Evolutionary conservation across 352 stramenopile genomes (phyloP).

Genomic region (Globisporangium paddicum): DNA sequence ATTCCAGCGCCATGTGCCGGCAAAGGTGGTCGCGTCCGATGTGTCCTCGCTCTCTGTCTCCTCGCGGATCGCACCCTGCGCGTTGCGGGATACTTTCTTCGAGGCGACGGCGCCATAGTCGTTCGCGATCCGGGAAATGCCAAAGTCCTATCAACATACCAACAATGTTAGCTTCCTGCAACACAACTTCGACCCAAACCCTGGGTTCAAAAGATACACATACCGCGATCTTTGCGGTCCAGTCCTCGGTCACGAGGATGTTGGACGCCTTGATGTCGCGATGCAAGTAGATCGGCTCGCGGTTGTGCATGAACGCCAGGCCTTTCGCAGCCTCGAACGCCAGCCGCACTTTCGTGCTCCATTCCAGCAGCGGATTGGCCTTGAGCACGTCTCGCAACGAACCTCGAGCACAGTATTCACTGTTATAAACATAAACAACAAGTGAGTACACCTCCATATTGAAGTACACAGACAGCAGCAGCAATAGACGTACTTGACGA

Average conservation of each 20-base stretch:
- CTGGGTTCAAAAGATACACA: background rate
- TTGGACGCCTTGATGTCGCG: slow-evolving; percentile 74
- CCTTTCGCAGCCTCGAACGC: slow-evolving; percentile 68
- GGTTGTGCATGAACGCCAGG: slow-evolving; percentile 77
- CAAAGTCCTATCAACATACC: slow-evolving; percentile 33
- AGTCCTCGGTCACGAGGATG: slow-evolving; percentile 69
- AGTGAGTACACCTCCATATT: slow-evolving; percentile 9
- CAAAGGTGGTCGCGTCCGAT: slow-evolving; percentile 54
- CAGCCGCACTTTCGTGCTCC: slow-evolving; percentile 59
- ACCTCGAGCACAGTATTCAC: slow-evolving; percentile 61
- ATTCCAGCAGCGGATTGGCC: slow-evolving; percentile 58
- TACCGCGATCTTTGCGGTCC: slow-evolving; percentile 63
- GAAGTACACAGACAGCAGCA: background rate
- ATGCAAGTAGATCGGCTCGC: slow-evolving; percentile 68
- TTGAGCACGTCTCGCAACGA: slow-evolving; percentile 59
- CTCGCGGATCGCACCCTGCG: slow-evolving; percentile 6
- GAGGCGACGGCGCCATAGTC: slow-evolving; percentile 34
- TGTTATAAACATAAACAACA: slow-evolving; percentile 17
- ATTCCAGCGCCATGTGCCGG: slow-evolving; percentile 73
- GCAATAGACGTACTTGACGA: slow-evolving; percentile 55
- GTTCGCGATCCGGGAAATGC: slow-evolving; percentile 69
- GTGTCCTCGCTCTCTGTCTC: slow-evolving; percentile 18
- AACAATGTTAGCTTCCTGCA: too few species aligned
- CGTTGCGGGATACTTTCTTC: slow-evolving; percentile 25
- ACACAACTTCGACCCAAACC: background rate